A percentile compares a stretch with the other conserved stretches of the same genome.
Evolutionary conservation across 192 early-diverging fungal species (phyloP).

Genomic region (Entomortierella beljakovae): DNA sequence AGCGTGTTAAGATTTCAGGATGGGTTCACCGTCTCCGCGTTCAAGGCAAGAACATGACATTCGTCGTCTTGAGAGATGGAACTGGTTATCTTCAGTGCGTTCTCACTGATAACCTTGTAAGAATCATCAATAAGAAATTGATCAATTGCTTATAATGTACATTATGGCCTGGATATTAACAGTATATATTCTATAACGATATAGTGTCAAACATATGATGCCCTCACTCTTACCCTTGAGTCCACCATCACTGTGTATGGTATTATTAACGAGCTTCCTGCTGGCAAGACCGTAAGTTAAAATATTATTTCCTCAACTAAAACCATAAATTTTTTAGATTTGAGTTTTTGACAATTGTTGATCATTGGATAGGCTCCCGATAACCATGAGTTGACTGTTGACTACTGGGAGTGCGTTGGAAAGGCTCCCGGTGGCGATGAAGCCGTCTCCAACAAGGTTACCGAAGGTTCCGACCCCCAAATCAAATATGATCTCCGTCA

Average conservation of each 20-base stretch:
- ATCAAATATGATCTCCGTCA: conserved; percentile 94
- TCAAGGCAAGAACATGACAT: conserved; percentile 98
- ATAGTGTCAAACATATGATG: conserved; percentile 95
- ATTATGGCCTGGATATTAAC: no score
- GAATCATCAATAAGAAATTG: not conserved
- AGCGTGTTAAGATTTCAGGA: conserved; percentile 87
- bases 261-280: conserved; percentile 87
- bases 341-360: not conserved
- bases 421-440: conserved; percentile 96
- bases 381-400: conserved; percentile 93
- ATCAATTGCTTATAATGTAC: not conserved
- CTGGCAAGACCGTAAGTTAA: conserved; percentile 83
- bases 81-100: conserved; percentile 95
- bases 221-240: conserved; percentile 91
- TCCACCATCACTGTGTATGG: conserved; percentile 94
- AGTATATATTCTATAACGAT: no score
- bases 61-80: conserved; percentile 95
- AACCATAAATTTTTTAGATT: not conserved
- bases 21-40: conserved; percentile 97
- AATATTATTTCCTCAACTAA: no score
- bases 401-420: conserved; percentile 96
- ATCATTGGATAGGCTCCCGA: conserved; percentile 84
- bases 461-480: conserved; percentile 88
- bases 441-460: conserved; percentile 91
- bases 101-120: conserved; percentile 84